Conservation (phyloP, 208 protist genomes). For the Leptomonas seymouri region DNA sequence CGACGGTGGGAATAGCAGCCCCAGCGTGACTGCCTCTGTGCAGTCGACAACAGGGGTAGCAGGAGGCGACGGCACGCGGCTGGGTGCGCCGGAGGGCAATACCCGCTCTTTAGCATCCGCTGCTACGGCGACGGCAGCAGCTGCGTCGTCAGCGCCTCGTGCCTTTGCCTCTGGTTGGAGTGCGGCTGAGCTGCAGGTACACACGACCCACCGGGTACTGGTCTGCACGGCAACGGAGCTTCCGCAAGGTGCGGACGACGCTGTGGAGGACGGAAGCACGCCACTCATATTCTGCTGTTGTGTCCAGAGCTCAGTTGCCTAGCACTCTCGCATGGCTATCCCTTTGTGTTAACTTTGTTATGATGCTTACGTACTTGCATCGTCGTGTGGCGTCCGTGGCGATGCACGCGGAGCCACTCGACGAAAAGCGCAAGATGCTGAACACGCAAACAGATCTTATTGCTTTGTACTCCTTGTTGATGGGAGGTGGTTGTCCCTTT, state of each 20-base stretch:
- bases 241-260: slow-evolving; percentile 1
- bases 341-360: not conserved
- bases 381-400: no score
- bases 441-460: no score
- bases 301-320: not conserved
- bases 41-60: not conserved
- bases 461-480: no score
- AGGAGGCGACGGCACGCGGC: not conserved
- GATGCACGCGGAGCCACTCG: no score
- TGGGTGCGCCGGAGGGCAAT: not conserved
- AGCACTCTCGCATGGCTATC: not conserved
- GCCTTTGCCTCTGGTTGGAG: slow-evolving; percentile 25
- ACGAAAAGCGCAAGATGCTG: no score
- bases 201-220: slow-evolving; percentile 27
- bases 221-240: slow-evolving; percentile 29
- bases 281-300: slow-evolving; percentile 33
- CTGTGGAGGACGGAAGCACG: slow-evolving; percentile 21
- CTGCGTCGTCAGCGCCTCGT: not conserved
- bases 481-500: no score
- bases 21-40: not conserved
- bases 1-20: not conserved
- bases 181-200: slow-evolving; percentile 35
- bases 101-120: not conserved
- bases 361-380: not conserved
- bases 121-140: not conserved